phyloP scores from a whole-genome alignment of 1,284 basidiomycete genomes.

The Ceratobasidium sp. region DNA sequence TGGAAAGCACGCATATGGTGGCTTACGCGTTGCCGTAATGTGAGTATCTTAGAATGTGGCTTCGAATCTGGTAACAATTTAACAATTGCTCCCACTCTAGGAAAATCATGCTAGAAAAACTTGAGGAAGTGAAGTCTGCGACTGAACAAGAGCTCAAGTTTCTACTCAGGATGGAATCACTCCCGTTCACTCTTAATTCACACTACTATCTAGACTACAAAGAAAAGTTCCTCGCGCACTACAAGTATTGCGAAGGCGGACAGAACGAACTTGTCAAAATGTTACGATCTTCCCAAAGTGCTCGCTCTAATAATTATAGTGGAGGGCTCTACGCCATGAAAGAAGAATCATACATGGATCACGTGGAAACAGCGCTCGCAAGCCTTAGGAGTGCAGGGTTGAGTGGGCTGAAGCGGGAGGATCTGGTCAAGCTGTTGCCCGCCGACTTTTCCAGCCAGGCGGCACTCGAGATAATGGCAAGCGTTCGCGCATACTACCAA shows the following conservation, averaged over 20 bases:
- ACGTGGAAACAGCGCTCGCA: constrained; percentile 20
- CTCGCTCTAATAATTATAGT: background rate
- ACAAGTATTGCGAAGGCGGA: constrained; percentile 25
- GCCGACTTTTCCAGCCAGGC: constrained; percentile 44
- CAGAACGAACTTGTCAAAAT: constrained; percentile 1
- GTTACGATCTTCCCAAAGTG: background rate
- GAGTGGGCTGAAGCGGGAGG: constrained; percentile 26
- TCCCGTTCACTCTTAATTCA: constrained; percentile 46
- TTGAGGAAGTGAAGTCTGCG: constrained; percentile 13
- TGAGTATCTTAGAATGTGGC: background rate
- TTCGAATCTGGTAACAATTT: too few relatives aligned
- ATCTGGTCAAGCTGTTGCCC: constrained; percentile 47
- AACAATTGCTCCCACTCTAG: background rate
- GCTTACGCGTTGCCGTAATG: constrained; percentile 28
- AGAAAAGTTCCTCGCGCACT: constrained; percentile 39
- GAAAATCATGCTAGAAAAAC: constrained; percentile 23
- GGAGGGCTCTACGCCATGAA: background rate
- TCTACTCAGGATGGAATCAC: constrained; percentile 30
- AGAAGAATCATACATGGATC: background rate
- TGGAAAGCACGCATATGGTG: constrained; percentile 37
- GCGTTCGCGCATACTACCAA: constrained; percentile 50
- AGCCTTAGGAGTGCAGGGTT: constrained; percentile 31
- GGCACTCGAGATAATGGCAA: constrained; percentile 49
- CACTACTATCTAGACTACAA: constrained; percentile 45
- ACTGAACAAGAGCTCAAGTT: constrained; percentile 36